phyloP scores from a whole-genome alignment of 768 basidiomycete genomes.

The Lactarius quietus region DNA sequence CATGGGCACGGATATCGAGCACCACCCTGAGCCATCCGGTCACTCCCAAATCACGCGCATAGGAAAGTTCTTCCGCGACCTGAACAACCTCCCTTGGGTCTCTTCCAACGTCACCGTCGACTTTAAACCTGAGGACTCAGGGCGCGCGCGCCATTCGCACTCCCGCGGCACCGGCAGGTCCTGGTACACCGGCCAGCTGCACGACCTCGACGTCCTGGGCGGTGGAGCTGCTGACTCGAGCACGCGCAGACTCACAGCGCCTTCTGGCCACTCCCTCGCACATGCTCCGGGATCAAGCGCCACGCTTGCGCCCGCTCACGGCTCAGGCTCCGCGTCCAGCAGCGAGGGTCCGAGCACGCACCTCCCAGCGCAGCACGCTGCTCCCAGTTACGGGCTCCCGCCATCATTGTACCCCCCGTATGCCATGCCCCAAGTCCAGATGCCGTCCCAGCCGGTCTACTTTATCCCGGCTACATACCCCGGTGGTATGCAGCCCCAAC shows the following conservation, averaged over 20 bases:
- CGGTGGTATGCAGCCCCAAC: constrained; percentile 1
- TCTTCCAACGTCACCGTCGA: constrained; percentile 23
- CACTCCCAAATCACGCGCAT: constrained; percentile 24
- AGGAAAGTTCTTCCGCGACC: constrained; percentile 23
- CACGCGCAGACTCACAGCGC: constrained; percentile 9
- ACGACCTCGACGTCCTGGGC: constrained; percentile 19
- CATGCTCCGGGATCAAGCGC: constrained; percentile 15
- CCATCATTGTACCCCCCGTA: constrained; percentile 6
- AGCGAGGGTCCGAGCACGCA: constrained; percentile 4
- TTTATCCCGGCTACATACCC: constrained; percentile 18
- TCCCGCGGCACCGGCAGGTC: constrained; percentile 6
- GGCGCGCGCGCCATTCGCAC: constrained; percentile 12
- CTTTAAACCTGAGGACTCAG: constrained; percentile 20
- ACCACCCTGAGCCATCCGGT: constrained; percentile 11
- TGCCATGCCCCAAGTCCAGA: constrained; percentile 13
- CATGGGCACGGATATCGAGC: constrained; percentile 13
- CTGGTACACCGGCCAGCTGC: constrained; percentile 23
- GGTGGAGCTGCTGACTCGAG: constrained; percentile 9
- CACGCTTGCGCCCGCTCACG: constrained; percentile 14
- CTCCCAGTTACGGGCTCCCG: not conserved
- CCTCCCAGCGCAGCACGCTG: constrained; percentile 4
- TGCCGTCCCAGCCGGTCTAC: constrained; percentile 20
- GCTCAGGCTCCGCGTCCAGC: constrained; percentile 22
- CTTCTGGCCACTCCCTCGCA: constrained; percentile 13
- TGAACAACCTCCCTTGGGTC: constrained; percentile 25